Percentiles rank a stretch among this genome's conserved stretches.
Evolutionary conservation across 768 basidiomycete genomes (phyloP).

Genomic region (Flagelloscypha sp.): DNA sequence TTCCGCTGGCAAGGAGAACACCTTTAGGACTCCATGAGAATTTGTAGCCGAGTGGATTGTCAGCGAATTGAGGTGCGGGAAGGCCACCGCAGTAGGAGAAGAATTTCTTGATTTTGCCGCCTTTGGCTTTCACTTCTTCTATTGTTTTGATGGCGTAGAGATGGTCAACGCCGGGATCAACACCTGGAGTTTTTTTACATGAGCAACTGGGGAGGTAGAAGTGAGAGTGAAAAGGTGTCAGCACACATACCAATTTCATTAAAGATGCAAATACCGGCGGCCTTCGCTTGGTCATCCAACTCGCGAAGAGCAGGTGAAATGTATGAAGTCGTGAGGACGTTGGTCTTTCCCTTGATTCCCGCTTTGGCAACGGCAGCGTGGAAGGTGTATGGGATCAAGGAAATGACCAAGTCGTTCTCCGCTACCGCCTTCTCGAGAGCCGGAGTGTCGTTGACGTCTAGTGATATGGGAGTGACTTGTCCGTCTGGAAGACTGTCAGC

Average conservation of each 20-base stretch:
- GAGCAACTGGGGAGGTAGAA: no score
- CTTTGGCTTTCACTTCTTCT: constrained; percentile 85
- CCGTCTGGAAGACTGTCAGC: constrained; percentile 56
- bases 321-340: constrained; percentile 96
- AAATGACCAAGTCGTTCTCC: constrained; percentile 88
- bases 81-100: constrained; percentile 94
- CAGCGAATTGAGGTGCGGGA: constrained; percentile 82
- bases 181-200: no score
- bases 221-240: no score
- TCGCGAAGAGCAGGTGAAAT: constrained; percentile 87
- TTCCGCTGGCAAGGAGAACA: constrained; percentile 89
- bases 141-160: constrained; percentile 92
- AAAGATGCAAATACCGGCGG: constrained; percentile 88
- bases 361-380: constrained; percentile 88
- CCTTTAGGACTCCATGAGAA: constrained; percentile 98
- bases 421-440: constrained; percentile 78
- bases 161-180: constrained; percentile 94
- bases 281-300: constrained; percentile 71
- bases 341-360: constrained; percentile 79
- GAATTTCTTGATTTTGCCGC: constrained; percentile 93
- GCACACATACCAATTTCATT: constrained; percentile 99
- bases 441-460: constrained; percentile 67
- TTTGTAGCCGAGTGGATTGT: constrained; percentile 97
- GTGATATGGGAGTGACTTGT: constrained; percentile 66
- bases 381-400: constrained; percentile 91